Percentiles rank a stretch among this genome's conserved stretches.
These are phyloP conservation scores for Claviceps humidiphila DNA, from an alignment of 2,329 filamentous ascomycete species.

Conservation along the genomic window DNA sequence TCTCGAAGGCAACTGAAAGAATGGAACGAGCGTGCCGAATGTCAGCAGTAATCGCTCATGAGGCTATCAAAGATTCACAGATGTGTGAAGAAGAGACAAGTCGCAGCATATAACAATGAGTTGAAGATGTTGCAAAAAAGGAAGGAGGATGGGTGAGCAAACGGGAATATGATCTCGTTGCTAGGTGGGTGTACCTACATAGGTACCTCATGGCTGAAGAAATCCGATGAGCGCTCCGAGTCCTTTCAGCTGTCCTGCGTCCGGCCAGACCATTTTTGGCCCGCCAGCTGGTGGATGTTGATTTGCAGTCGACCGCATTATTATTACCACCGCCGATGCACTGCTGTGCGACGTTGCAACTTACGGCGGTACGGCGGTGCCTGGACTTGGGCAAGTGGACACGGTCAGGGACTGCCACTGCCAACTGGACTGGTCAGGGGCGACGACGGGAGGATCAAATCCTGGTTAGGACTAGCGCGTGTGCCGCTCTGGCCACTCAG, in stretches of 20 bases:
- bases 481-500: neutral
- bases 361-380: neutral
- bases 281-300: neutral
- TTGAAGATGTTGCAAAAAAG: neutral
- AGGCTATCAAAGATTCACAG: slow-evolving; percentile 2
- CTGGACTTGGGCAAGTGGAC: neutral
- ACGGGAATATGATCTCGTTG: neutral
- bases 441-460: neutral
- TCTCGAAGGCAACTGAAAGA: slow-evolving; percentile 5
- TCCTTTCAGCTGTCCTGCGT: neutral
- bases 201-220: no score
- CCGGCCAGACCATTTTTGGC: neutral
- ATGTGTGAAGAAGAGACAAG: neutral
- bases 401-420: no score
- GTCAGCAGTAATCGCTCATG: slow-evolving; percentile 4
- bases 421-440: neutral
- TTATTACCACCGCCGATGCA: neutral
- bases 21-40: slow-evolving; percentile 7
- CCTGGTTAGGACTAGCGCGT: neutral
- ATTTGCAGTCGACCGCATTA: neutral
- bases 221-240: no score
- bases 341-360: neutral
- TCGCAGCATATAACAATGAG: neutral
- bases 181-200: neutral
- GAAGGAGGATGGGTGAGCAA: neutral